These are phyloP conservation scores for Trichoderma endophyticum DNA, from an alignment of 2,329 filamentous ascomycete species.

Conservation along the genomic window DNA sequence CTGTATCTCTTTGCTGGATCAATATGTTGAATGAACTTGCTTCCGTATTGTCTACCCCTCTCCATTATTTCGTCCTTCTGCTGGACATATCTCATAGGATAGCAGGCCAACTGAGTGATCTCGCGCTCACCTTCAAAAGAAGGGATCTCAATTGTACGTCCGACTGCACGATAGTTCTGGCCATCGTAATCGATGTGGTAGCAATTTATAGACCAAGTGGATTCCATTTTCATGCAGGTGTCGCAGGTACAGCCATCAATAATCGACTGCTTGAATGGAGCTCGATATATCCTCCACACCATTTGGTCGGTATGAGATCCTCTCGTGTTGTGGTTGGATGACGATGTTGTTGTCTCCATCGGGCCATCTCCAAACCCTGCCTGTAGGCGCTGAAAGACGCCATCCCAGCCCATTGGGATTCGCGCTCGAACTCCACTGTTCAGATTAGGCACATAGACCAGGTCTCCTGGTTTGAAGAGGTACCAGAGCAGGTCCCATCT, in stretches of 20 bases:
- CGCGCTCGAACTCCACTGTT: slow-evolving; percentile 6
- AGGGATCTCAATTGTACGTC: neutral
- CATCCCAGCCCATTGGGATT: neutral
- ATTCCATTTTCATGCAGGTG: neutral
- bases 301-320: slow-evolving; percentile 8
- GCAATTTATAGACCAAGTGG: neutral
- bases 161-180: neutral
- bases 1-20: slow-evolving; percentile 1
- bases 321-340: neutral
- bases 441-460: slow-evolving; percentile 2
- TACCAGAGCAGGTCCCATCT: slow-evolving; percentile 15
- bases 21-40: slow-evolving; percentile 4
- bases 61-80: slow-evolving; percentile 11
- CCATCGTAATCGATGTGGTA: slow-evolving; percentile 20
- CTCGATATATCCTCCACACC: slow-evolving; percentile 7
- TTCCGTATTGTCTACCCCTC: neutral
- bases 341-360: neutral
- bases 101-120: slow-evolving; percentile 7
- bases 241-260: slow-evolving; percentile 8
- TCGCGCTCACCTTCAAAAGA: slow-evolving; percentile 12
- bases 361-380: neutral
- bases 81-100: slow-evolving; percentile 13
- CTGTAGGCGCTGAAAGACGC: neutral
- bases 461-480: slow-evolving; percentile 7
- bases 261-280: neutral